These are phyloP conservation scores for Cryphonectria japonica DNA, from an alignment of 2,329 filamentous ascomycete species.

Conservation along the genomic window DNA sequence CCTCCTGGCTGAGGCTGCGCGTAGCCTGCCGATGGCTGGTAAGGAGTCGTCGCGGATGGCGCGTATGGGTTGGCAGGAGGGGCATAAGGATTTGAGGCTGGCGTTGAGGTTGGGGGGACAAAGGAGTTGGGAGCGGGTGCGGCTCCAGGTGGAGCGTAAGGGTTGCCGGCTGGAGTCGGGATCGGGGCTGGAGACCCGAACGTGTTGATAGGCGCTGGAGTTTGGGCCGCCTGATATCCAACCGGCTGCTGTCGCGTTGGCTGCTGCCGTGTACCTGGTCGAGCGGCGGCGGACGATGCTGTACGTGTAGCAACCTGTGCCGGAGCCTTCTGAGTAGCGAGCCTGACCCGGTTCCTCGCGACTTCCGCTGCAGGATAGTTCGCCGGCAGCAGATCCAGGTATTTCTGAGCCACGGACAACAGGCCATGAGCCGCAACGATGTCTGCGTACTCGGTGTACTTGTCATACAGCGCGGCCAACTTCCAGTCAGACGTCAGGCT, in stretches of 20 bases:
- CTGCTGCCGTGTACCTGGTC: constrained; percentile 38
- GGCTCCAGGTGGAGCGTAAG: constrained; percentile 30
- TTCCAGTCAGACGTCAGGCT: constrained; percentile 81
- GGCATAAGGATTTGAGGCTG: constrained; percentile 41
- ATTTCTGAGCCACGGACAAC: constrained; percentile 83
- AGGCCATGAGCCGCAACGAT: constrained; percentile 91
- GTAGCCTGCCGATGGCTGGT: constrained; percentile 29
- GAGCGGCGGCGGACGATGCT: constrained; percentile 36
- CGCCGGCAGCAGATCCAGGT: constrained; percentile 82
- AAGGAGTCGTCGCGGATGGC: constrained; percentile 35
- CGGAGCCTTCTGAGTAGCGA: constrained; percentile 70
- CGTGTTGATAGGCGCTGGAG: constrained; percentile 40
- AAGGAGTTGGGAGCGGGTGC: constrained; percentile 35
- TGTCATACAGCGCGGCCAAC: constrained; percentile 83
- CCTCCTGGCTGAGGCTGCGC: constrained; percentile 39
- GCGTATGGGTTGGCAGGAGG: constrained; percentile 39
- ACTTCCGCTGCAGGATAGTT: constrained; percentile 87
- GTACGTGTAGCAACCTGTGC: constrained; percentile 44
- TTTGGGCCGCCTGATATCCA: constrained; percentile 55
- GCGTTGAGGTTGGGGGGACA: constrained; percentile 35
- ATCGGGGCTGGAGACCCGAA: constrained; percentile 38
- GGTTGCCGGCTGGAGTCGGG: constrained; percentile 4
- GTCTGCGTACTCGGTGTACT: constrained; percentile 96
- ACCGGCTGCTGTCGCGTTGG: constrained; percentile 43
- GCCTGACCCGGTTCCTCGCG: constrained; percentile 80